These are phyloP conservation scores for Boletus tylopilopsis DNA, from an alignment of 768 basidiomycete genomes.

Conservation along the genomic window DNA sequence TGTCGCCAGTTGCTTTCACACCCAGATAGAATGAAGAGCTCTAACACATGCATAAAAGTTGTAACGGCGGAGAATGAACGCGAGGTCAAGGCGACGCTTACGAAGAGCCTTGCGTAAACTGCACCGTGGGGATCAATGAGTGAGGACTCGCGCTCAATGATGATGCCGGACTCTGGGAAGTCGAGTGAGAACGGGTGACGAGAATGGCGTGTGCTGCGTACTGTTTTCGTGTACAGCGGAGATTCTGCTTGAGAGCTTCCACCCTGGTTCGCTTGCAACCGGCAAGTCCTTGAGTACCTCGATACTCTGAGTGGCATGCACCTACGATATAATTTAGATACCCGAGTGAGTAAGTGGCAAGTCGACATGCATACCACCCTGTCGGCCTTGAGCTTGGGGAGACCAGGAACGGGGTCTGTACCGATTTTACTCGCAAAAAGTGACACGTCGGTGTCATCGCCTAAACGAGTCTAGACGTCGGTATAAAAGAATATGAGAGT, in stretches of 20 bases:
- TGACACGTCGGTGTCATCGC: conserved; percentile 62
- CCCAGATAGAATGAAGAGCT: conserved; percentile 69
- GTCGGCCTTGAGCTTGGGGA: conserved; percentile 70
- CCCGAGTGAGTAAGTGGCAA: neutral
- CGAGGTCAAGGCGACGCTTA: conserved; percentile 33
- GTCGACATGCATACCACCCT: conserved; percentile 48
- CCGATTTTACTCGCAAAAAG: conserved; percentile 52
- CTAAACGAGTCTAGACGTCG: conserved; percentile 19
- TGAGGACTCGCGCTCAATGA: conserved; percentile 58
- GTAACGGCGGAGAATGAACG: neutral
- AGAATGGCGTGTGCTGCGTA: conserved; percentile 32
- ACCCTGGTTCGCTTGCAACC: conserved; percentile 69
- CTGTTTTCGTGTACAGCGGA: conserved; percentile 80
- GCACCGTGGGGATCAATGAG: conserved; percentile 62
- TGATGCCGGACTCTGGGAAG: conserved; percentile 64
- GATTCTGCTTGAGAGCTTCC: conserved; percentile 66
- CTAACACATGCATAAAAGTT: conserved; percentile 27
- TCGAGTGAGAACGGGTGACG: neutral
- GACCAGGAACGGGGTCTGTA: conserved; percentile 48
- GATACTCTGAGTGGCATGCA: conserved; percentile 77
- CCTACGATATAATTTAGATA: conserved; percentile 35
- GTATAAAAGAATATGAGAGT: neutral
- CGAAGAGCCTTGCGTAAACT: conserved; percentile 61
- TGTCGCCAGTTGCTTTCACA: conserved; percentile 57
- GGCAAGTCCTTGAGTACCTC: conserved; percentile 80